phyloP scores from a whole-genome alignment of 208 protist genomes.

The Endotrypanum monterogeii region DNA sequence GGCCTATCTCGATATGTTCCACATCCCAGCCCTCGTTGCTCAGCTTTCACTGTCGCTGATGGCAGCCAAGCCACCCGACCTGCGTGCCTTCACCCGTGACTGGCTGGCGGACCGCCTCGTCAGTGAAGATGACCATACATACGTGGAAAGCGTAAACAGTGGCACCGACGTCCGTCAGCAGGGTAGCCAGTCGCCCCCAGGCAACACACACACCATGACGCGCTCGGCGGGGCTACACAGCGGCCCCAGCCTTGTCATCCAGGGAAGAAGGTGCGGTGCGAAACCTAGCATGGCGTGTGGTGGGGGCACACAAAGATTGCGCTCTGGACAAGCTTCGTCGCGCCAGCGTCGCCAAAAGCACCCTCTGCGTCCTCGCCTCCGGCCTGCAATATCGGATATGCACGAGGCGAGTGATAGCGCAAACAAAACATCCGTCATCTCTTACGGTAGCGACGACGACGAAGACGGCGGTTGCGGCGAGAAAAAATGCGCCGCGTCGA shows the following conservation, averaged over 20 bases:
- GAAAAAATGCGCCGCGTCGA: neutral
- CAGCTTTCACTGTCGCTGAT: slow-evolving; percentile 57
- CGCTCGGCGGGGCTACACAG: slow-evolving; percentile 1
- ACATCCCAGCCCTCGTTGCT: slow-evolving; percentile 48
- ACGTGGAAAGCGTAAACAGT: neutral
- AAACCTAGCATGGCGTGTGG: neutral
- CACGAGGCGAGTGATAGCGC: neutral
- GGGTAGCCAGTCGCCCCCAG: neutral
- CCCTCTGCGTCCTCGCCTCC: neutral
- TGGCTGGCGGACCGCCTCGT: slow-evolving; percentile 53
- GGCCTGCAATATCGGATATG: neutral
- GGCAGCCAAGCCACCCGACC: slow-evolving; percentile 62
- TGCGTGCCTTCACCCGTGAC: slow-evolving; percentile 53
- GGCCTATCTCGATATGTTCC: slow-evolving; percentile 57
- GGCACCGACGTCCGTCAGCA: neutral
- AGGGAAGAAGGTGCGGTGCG: neutral
- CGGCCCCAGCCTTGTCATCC: slow-evolving; percentile 11
- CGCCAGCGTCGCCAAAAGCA: neutral
- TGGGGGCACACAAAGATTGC: neutral
- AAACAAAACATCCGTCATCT: neutral
- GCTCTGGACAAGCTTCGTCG: neutral
- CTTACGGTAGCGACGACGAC: neutral
- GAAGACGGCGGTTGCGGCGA: neutral
- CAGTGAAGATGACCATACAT: slow-evolving; percentile 19
- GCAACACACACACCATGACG: neutral